Percentiles rank a stretch among this genome's conserved stretches.
Evolutionary conservation across 805 yeast species (phyloP).

Genomic region (Metschnikowia cerradonensis): DNA sequence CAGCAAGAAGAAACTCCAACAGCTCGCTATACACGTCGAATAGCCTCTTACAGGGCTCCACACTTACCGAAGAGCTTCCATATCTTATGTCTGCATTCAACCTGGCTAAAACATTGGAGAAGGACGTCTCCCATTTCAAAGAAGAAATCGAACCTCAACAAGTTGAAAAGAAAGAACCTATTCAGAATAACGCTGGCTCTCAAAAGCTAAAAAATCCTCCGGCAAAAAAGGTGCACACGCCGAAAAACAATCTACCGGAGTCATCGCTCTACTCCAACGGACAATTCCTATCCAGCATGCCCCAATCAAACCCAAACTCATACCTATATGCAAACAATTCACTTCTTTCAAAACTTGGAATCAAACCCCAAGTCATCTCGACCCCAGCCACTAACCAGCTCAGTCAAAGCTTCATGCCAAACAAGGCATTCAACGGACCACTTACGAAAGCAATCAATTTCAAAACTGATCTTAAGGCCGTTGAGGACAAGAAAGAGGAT

Average conservation of each 20-base stretch:
- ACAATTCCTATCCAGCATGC: conserved; percentile 20
- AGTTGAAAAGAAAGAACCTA: neutral
- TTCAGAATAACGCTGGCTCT: neutral
- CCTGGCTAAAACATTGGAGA: conserved; percentile 55
- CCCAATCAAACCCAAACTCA: conserved; percentile 22
- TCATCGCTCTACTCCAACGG: conserved; percentile 34
- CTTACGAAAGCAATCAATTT: neutral
- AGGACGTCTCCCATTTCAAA: conserved; percentile 28
- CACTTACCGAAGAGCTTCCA: conserved; percentile 63
- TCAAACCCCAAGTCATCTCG: conserved; percentile 39
- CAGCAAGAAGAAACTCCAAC: conserved; percentile 24
- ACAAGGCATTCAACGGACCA: neutral
- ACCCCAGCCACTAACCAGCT: conserved; percentile 22
- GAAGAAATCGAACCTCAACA: neutral
- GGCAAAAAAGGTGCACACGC: conserved; percentile 17
- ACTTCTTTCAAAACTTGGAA: conserved; percentile 36
- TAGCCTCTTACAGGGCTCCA: conserved; percentile 44
- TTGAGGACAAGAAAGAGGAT: conserved; percentile 10
- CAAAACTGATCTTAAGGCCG: neutral
- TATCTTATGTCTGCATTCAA: conserved; percentile 62
- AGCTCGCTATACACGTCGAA: conserved; percentile 29
- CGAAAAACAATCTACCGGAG: conserved; percentile 28
- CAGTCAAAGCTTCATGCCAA: conserved; percentile 5
- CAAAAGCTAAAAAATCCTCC: conserved; percentile 1
- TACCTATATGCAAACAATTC: conserved; percentile 34